These are phyloP conservation scores for Plasmodium blacklocki DNA, from an alignment of 169 alveolate species.

Conservation along the genomic window DNA sequence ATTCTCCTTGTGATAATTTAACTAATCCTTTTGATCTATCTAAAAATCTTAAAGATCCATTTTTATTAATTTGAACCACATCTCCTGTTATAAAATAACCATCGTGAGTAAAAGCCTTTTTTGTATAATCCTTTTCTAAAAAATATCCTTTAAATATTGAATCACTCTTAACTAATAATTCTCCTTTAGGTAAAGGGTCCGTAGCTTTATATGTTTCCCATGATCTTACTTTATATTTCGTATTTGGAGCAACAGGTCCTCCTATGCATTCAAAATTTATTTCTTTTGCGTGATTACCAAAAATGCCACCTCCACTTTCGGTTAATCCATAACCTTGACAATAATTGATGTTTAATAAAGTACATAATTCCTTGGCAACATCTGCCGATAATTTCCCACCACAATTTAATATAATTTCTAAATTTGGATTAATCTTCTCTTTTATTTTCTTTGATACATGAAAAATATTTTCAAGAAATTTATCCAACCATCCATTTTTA, in stretches of 20 bases:
- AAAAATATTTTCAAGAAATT: background rate
- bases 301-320: slow-evolving; percentile 19
- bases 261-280: background rate
- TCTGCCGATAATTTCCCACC: slow-evolving; percentile 40
- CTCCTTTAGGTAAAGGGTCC: slow-evolving; percentile 84
- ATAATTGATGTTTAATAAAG: background rate
- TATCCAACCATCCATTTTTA: background rate
- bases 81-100: too few species aligned
- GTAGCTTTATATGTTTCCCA: slow-evolving; percentile 77
- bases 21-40: too few species aligned
- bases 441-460: slow-evolving; percentile 17
- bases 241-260: slow-evolving; percentile 2
- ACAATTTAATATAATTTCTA: slow-evolving; percentile 13
- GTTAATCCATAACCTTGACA: slow-evolving; percentile 58
- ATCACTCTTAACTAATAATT: too few species aligned
- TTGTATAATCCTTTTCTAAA: too few species aligned
- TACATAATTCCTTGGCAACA: slow-evolving; percentile 16
- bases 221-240: slow-evolving; percentile 12
- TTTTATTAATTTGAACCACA: too few species aligned
- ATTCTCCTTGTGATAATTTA: too few species aligned
- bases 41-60: too few species aligned
- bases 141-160: too few species aligned
- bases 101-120: too few species aligned
- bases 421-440: slow-evolving; percentile 11
- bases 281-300: background rate